Evolutionary conservation across 2,329 filamentous ascomycete genomes (phyloP).

Genomic region (Epichloe uncinata): DNA sequence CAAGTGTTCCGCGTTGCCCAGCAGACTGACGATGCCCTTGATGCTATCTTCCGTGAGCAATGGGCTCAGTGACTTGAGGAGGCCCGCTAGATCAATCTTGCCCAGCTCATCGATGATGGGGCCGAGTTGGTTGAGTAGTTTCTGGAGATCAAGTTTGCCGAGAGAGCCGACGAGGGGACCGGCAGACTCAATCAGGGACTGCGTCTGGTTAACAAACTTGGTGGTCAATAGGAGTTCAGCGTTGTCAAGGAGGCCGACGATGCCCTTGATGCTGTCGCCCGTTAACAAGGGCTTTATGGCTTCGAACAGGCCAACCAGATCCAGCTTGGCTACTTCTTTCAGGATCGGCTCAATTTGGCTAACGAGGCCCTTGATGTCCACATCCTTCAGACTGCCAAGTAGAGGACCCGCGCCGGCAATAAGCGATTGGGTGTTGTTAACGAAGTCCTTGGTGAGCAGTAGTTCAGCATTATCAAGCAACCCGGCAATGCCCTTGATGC

Average conservation of each 20-base stretch:
- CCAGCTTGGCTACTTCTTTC: constrained; percentile 7
- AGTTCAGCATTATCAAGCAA: no score
- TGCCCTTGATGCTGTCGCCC: constrained; percentile 12
- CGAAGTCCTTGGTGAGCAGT: no score
- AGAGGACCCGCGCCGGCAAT: no score
- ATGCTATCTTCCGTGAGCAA: constrained; percentile 19
- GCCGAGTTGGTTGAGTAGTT: constrained; percentile 17
- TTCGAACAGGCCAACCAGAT: constrained; percentile 1
- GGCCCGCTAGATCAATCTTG: constrained; percentile 18
- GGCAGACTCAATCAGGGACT: constrained; percentile 14
- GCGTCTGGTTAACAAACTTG: constrained; percentile 19
- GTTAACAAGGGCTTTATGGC: constrained; percentile 9
- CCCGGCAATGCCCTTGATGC: no score
- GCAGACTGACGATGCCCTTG: constrained; percentile 19
- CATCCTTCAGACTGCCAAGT: constrained; percentile 20
- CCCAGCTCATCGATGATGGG: constrained; percentile 17
- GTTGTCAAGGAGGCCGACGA: constrained; percentile 17
- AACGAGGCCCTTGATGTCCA: constrained; percentile 11
- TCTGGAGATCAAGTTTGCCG: constrained; percentile 20
- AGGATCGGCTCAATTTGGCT: constrained; percentile 16
- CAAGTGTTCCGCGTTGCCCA: constrained; percentile 19
- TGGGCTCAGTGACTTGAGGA: constrained; percentile 16
- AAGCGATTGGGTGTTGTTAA: no score
- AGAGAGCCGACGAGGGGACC: constrained; percentile 20
- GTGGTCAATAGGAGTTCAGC: constrained; percentile 18